phyloP scores from a whole-genome alignment of 495 filamentous ascomycete species.

The Tuber microsphaerosporum region DNA sequence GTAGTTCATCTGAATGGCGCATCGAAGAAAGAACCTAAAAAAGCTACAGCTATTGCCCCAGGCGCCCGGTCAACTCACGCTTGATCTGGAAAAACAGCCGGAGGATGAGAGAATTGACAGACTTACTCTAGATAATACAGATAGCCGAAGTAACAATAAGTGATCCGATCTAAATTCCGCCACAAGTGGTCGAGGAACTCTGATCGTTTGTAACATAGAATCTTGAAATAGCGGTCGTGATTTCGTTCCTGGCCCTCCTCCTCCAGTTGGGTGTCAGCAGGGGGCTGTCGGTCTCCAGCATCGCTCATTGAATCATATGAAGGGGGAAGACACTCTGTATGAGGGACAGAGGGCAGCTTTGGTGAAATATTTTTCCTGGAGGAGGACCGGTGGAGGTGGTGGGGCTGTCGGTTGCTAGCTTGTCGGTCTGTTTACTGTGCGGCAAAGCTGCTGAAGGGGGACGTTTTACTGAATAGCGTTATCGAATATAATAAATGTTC shows the following conservation, averaged over 20 bases:
- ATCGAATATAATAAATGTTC: not conserved
- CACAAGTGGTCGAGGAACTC: conserved; percentile 57
- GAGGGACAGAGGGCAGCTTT: not conserved
- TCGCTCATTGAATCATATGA: conserved; percentile 44
- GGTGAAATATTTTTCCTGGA: not conserved
- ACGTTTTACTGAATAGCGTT: not conserved
- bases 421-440: conserved; percentile 1
- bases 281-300: conserved; percentile 36
- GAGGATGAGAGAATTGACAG: not conserved
- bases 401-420: not conserved
- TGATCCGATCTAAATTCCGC: conserved; percentile 57
- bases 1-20: conserved; percentile 55
- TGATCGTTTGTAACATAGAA: conserved; percentile 42
- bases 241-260: conserved; percentile 33
- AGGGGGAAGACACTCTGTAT: conserved; percentile 17
- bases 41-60: conserved; percentile 54
- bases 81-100: not conserved
- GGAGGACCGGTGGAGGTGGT: not conserved
- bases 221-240: conserved; percentile 27
- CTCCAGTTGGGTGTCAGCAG: conserved; percentile 24
- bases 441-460: not conserved
- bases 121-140: conserved; percentile 68
- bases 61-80: conserved; percentile 4
- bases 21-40: conserved; percentile 54
- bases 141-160: conserved; percentile 60